Conservation (phyloP, 768 basidiomycete genomes). For the Tricholoma flavovirens region DNA sequence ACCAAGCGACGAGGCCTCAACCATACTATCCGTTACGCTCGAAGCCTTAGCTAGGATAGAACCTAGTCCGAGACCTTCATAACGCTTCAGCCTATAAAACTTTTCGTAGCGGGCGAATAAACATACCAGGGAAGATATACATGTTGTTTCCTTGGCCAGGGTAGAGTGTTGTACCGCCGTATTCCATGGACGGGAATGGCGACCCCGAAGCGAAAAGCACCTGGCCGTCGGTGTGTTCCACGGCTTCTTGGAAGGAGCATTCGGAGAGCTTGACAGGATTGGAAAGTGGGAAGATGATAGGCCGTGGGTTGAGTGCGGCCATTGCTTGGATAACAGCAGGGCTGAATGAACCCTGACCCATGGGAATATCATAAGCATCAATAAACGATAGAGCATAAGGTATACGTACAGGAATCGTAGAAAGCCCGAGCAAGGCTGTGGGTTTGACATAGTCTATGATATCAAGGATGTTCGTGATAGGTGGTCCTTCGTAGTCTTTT, state of each 20-base stretch:
- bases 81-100: not conserved
- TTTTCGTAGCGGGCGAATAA: not conserved
- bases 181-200: slow-evolving; percentile 67
- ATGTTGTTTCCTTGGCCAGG: slow-evolving; percentile 96
- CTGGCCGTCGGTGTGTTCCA: slow-evolving; percentile 62
- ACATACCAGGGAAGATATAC: slow-evolving; percentile 71
- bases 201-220: slow-evolving; percentile 87
- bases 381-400: not conserved
- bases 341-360: slow-evolving; percentile 66
- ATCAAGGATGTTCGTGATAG: slow-evolving; percentile 68
- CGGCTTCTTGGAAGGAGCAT: slow-evolving; percentile 73
- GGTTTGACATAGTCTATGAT: slow-evolving; percentile 80
- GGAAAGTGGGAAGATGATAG: slow-evolving; percentile 90
- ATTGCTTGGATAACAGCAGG: slow-evolving; percentile 67
- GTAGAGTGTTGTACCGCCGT: slow-evolving; percentile 50
- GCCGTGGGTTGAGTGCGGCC: slow-evolving; percentile 72
- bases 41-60: slow-evolving; percentile 65
- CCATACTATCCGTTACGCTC: slow-evolving; percentile 79
- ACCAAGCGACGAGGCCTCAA: slow-evolving; percentile 81
- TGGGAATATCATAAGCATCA: not conserved
- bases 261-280: slow-evolving; percentile 84
- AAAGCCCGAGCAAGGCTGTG: slow-evolving; percentile 84
- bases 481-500: slow-evolving; percentile 69
- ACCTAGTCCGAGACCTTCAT: slow-evolving; percentile 67
- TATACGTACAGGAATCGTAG: slow-evolving; percentile 61